Conservation (phyloP, 1,139 yeast genomes). For the Protomyces lactucae-debilis region DNA sequence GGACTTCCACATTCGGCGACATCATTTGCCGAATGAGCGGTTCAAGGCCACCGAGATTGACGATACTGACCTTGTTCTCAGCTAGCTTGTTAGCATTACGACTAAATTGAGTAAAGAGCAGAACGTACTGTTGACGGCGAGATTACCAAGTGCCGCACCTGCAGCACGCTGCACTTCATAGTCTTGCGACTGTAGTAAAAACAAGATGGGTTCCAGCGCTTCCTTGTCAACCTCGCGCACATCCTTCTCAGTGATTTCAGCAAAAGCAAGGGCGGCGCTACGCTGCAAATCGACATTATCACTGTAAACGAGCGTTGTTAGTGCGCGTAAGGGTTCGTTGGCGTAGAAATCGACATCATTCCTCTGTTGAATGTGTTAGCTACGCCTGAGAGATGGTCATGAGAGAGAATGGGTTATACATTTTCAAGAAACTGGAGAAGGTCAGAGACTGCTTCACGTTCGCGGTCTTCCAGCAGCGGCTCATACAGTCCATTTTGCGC, state of each 20-base stretch:
- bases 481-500: slow-evolving; percentile 52
- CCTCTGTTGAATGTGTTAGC: slow-evolving; percentile 36
- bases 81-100: slow-evolving; percentile 35
- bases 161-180: slow-evolving; percentile 97
- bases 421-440: slow-evolving; percentile 84
- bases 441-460: slow-evolving; percentile 91
- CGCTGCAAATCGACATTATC: slow-evolving; percentile 93
- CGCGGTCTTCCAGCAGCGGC: slow-evolving; percentile 72
- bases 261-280: slow-evolving; percentile 97
- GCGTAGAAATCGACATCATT: slow-evolving; percentile 81
- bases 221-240: slow-evolving; percentile 85
- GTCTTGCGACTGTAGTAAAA: slow-evolving; percentile 78
- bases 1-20: slow-evolving; percentile 94
- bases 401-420: slow-evolving; percentile 38
- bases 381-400: not conserved
- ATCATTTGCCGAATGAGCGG: slow-evolving; percentile 96
- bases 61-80: slow-evolving; percentile 86
- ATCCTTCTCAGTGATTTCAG: slow-evolving; percentile 95
- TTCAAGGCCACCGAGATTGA: slow-evolving; percentile 96
- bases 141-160: slow-evolving; percentile 94
- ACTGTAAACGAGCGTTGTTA: slow-evolving; percentile 87
- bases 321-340: slow-evolving; percentile 72
- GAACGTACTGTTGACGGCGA: slow-evolving; percentile 73
- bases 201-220: slow-evolving; percentile 87
- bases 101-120: not conserved